Evolutionary conservation across 345 rosid genomes (phyloP), one percentile per base, ranked within the genome.

Genomic region (Acer saccharum): DNA sequence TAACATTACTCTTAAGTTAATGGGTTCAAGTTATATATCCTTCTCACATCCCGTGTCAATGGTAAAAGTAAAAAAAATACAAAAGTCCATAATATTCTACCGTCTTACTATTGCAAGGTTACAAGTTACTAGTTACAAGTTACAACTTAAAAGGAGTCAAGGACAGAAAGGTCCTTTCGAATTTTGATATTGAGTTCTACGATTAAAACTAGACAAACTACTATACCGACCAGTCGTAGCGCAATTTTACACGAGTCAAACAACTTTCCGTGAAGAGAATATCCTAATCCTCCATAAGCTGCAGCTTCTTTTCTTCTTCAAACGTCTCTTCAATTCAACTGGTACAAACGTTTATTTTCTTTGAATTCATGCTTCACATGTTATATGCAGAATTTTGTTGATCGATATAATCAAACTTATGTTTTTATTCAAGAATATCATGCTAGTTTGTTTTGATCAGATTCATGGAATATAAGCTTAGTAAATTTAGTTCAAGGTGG

Each of bases 141-240:
- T 14, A 4, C 2, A 29, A 29, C 3, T 29, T 29, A 29, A 0
- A 29, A 29, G 32, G 32, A 29, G 32, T 21, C 3, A 13, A 44
- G 82, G 85, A 60, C 6, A 69, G 48, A 52, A 41, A 13, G 0
- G 86, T 73, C 39, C 39, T 35, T 35, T 35, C 3, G 35, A 72
- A 2, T 82, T 58, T 78, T 17, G 0, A n/a, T 0, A 46, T 62
- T 9, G 44, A 14, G 2, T 44, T 44, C 13, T 60, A 9, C 55
- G 13, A 43, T 1, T 2, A 20, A 52, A 62, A 4, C 44, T 29
- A 62, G 7, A 6, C 5, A 43, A 65, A 73, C 76, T 23, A 70
- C 81, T 74, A 23, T 77, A 71, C 85, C 88, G 74, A 81, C 79
- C 88, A 57, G 86, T 83, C 87, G 21, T 21, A 35, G 25, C 39